These are phyloP conservation scores for Trichoderma sp. DNA, from an alignment of 2,329 filamentous ascomycete genomes.

Conservation along the genomic window DNA sequence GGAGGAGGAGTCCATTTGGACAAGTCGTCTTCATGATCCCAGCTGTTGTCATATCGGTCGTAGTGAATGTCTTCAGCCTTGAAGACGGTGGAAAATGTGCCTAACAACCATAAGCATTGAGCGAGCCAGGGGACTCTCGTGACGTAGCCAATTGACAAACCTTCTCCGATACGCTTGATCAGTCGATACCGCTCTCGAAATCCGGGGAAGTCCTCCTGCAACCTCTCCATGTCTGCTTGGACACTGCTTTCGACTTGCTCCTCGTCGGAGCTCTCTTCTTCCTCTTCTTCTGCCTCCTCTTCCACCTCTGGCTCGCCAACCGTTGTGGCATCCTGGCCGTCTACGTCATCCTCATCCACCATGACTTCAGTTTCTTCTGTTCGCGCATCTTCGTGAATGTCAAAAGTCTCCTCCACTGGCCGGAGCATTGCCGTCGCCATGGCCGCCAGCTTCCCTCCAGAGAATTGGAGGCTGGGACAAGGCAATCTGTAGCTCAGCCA, in stretches of 20 bases:
- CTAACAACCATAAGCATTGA: constrained; percentile 43
- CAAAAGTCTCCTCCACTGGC: constrained; percentile 40
- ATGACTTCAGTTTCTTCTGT: constrained; percentile 52
- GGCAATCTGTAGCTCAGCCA: neutral
- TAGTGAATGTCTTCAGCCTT: constrained; percentile 94
- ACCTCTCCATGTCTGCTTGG: constrained; percentile 80
- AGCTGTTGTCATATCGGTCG: constrained; percentile 77
- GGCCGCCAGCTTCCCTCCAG: neutral
- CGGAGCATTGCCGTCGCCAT: constrained; percentile 20
- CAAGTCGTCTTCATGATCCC: constrained; percentile 71
- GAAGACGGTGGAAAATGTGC: constrained; percentile 98
- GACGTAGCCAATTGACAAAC: constrained; percentile 43
- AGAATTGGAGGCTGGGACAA: neutral
- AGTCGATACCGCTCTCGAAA: constrained; percentile 82
- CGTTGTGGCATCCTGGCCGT: constrained; percentile 25
- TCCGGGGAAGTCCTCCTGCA: constrained; percentile 77
- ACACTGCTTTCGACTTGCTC: constrained; percentile 67
- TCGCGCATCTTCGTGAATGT: constrained; percentile 49
- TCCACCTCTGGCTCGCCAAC: constrained; percentile 29
- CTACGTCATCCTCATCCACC: constrained; percentile 39
- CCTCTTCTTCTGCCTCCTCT: constrained; percentile 33
- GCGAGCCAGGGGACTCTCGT: neutral
- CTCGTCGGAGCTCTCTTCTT: constrained; percentile 52
- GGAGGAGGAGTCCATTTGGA: constrained; percentile 69
- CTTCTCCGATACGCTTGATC: constrained; percentile 96